A percentile compares a stretch with the other conserved stretches of the same genome.
Conservation (phyloP, 257 asterid genomes). For the Salvia rosmarinus region DNA sequence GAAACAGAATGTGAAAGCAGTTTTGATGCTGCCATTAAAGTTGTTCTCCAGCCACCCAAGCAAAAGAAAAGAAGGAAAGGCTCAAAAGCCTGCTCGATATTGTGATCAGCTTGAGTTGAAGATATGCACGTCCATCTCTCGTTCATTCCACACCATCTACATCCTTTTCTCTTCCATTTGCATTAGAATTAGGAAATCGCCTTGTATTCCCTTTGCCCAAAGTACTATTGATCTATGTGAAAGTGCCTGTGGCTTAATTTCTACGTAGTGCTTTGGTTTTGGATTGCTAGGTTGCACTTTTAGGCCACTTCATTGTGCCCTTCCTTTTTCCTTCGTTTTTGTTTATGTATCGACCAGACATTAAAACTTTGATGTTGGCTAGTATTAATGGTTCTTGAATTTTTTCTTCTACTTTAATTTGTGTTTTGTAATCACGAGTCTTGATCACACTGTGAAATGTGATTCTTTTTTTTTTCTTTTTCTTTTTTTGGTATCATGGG, state of each 20-base stretch:
- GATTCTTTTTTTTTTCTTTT: too few relatives aligned
- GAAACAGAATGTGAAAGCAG: constrained; percentile 58
- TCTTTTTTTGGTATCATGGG: too few relatives aligned
- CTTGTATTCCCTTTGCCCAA: constrained; percentile 38
- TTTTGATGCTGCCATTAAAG: constrained; percentile 67
- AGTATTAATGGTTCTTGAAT: constrained; percentile 26
- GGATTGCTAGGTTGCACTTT: constrained; percentile 41
- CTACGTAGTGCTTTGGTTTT: constrained; percentile 42
- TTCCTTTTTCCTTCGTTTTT: constrained; percentile 50
- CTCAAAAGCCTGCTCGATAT: constrained; percentile 67
- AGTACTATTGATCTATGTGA: constrained; percentile 50
- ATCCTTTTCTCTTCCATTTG: constrained; percentile 43
- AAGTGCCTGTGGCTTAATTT: constrained; percentile 50
- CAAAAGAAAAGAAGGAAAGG: constrained; percentile 65
- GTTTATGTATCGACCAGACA: constrained; percentile 58
- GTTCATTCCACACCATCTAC: constrained; percentile 30
- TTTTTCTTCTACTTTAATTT: not conserved
- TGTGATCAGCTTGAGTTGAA: constrained; percentile 59
- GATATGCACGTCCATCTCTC: constrained; percentile 28
- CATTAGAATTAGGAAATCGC: constrained; percentile 36
- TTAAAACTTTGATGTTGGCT: constrained; percentile 47
- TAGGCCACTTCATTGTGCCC: constrained; percentile 62
- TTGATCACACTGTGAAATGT: too few relatives aligned
- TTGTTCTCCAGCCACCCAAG: constrained; percentile 70
- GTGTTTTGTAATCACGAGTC: not conserved